A percentile compares a stretch with the other conserved stretches of the same genome.
These are phyloP conservation scores for Lasiosphaeris hirsuta DNA, from an alignment of 495 filamentous ascomycete species.

Conservation along the genomic window DNA sequence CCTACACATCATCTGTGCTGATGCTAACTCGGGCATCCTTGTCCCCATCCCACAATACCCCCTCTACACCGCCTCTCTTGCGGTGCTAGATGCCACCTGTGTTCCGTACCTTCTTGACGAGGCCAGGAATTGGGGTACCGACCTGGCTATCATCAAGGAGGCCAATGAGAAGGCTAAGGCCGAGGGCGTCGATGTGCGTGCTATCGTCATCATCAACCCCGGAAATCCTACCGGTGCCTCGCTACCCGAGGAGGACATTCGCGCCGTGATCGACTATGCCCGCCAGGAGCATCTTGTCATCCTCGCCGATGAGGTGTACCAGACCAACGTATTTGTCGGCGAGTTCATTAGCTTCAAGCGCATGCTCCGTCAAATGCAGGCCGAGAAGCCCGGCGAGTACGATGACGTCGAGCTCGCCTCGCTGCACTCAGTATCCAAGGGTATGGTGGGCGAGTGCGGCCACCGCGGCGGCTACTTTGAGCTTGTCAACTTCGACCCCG, in stretches of 20 bases:
- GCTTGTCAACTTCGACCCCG: constrained; percentile 78
- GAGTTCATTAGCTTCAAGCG: constrained; percentile 94
- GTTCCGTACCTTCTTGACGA: constrained; percentile 95
- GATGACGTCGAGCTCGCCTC: constrained; percentile 84
- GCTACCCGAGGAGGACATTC: constrained; percentile 72
- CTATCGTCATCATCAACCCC: constrained; percentile 95
- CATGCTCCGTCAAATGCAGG: constrained; percentile 77
- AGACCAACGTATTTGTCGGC: constrained; percentile 95
- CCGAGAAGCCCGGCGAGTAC: constrained; percentile 67
- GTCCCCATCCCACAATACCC: constrained; percentile 98
- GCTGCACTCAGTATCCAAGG: constrained; percentile 84
- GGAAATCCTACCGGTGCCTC: constrained; percentile 95
- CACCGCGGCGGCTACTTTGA: constrained; percentile 98
- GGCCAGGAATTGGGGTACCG: constrained; percentile 78
- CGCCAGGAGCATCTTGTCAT: constrained; percentile 82
- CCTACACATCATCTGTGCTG: constrained; percentile 80
- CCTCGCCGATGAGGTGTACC: constrained; percentile 96
- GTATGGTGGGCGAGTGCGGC: constrained; percentile 97
- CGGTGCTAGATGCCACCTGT: constrained; percentile 77
- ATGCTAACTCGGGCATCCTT: constrained; percentile 76
- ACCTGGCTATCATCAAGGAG: constrained; percentile 67
- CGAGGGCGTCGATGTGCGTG: constrained; percentile 79
- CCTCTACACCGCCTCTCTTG: constrained; percentile 90
- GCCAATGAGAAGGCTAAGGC: constrained; percentile 67
- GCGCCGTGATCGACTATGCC: constrained; percentile 76